These are phyloP conservation scores for Leishmania braziliensis DNA, from an alignment of 208 protist species.

Conservation along the genomic window DNA sequence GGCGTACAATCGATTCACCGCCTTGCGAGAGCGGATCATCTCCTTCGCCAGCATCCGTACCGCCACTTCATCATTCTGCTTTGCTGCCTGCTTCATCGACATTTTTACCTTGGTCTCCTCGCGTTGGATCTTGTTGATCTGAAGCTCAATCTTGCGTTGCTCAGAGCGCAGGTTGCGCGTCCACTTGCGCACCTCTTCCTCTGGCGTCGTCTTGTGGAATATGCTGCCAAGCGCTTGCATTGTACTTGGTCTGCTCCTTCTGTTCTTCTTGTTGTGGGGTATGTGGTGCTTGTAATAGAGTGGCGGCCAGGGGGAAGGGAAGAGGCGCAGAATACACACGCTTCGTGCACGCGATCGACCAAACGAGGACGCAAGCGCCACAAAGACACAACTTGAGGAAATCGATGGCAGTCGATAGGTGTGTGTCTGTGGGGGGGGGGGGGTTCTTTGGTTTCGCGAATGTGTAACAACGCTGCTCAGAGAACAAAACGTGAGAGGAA, in stretches of 20 bases:
- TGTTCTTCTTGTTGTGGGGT: not conserved
- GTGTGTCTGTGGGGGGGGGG: not conserved
- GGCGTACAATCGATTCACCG: conserved; percentile 81
- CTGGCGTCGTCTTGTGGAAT: conserved; percentile 65
- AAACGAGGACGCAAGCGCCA: not conserved
- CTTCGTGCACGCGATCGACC: not conserved
- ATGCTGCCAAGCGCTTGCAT: conserved; percentile 57
- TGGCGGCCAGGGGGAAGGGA: not conserved
- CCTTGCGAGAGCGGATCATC: conserved; percentile 76
- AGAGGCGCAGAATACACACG: not conserved
- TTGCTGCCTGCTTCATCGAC: conserved; percentile 77
- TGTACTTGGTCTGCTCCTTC: not conserved
- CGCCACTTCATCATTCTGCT: conserved; percentile 66
- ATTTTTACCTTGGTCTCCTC: conserved; percentile 89
- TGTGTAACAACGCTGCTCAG: not conserved
- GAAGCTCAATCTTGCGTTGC: conserved; percentile 83
- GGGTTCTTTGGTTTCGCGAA: no score
- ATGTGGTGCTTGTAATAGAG: not conserved
- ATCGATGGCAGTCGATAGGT: not conserved
- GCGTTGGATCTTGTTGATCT: conserved; percentile 78
- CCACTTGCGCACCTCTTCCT: conserved; percentile 83
- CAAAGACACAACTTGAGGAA: not conserved
- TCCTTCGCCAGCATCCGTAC: conserved; percentile 89
- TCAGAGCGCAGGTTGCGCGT: conserved; percentile 72
- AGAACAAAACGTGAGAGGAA: not conserved